Conservation (phyloP, 2,329 filamentous ascomycete genomes). For the Penicillium corylophilum region DNA sequence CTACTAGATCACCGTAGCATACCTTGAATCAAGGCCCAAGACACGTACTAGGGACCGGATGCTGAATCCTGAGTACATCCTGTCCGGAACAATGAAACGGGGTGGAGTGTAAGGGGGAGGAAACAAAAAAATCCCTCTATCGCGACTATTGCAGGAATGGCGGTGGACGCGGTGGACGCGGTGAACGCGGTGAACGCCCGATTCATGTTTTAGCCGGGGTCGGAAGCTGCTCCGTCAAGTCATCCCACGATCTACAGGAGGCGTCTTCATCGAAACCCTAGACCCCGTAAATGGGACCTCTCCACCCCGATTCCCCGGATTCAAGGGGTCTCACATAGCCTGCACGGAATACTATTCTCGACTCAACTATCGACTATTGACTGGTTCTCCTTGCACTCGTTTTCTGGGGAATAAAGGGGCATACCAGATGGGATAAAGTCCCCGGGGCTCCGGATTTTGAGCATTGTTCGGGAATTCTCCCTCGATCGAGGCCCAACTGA, state of each 20-base stretch:
- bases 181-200: conserved; percentile 8
- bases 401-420: conserved; percentile 7
- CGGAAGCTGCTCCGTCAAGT: not conserved
- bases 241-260: not conserved
- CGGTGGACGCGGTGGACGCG: conserved; percentile 8
- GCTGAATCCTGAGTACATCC: not conserved
- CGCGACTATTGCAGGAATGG: not conserved
- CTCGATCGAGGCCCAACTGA: not conserved
- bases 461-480: not conserved
- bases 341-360: conserved; percentile 5
- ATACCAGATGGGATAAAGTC: not conserved
- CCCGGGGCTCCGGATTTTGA: not conserved
- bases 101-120: not conserved
- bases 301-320: conserved; percentile 13
- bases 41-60: not conserved
- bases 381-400: not conserved
- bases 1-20: too few species aligned
- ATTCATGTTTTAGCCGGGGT: conserved; percentile 10
- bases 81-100: not conserved
- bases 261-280: not conserved
- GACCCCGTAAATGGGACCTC: not conserved
- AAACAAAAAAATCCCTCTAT: not conserved
- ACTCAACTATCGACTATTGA: not conserved
- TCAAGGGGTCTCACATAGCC: conserved; percentile 15
- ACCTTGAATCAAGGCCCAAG: not conserved